Conservation (phyloP, 768 basidiomycete species). For the Pleurotus ostreatus region DNA sequence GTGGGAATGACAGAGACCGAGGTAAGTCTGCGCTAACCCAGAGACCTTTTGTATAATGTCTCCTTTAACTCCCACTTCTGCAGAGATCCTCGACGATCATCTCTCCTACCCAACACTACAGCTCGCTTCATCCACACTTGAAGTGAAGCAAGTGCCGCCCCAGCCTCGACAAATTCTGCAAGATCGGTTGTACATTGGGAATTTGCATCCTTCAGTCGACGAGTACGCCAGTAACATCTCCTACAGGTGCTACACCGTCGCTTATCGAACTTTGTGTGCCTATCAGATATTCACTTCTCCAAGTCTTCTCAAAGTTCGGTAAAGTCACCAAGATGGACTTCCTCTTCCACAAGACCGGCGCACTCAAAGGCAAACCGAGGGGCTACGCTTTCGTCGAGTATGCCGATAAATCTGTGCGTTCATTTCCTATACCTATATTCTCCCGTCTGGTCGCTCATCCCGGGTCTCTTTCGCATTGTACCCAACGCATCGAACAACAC, state of each 20-base stretch:
- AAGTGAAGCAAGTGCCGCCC: background rate
- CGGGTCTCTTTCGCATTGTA: slow-evolving; percentile 31
- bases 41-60: too few relatives aligned
- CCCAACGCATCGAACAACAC: slow-evolving; percentile 6
- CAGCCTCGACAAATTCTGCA: slow-evolving; percentile 39
- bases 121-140: background rate
- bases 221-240: slow-evolving; percentile 48
- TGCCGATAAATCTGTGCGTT: slow-evolving; percentile 71
- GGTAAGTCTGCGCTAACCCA: too few relatives aligned
- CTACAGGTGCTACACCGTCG: too few relatives aligned
- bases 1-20: too few relatives aligned
- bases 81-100: background rate
- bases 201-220: slow-evolving; percentile 81
- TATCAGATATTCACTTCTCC: slow-evolving; percentile 83
- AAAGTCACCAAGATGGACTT: slow-evolving; percentile 92
- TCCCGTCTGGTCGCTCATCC: slow-evolving; percentile 37
- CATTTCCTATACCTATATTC: slow-evolving; percentile 9
- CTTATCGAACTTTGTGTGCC: background rate
- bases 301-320: slow-evolving; percentile 89
- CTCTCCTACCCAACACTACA: background rate
- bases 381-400: slow-evolving; percentile 97
- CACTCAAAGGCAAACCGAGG: slow-evolving; percentile 85
- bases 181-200: slow-evolving; percentile 88
- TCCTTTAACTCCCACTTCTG: too few relatives aligned
- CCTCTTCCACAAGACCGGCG: slow-evolving; percentile 91